Percentiles rank a stretch among this genome's conserved stretches.
Evolutionary conservation across 345 rosid species (phyloP).

Genomic region (Acer campestre): DNA sequence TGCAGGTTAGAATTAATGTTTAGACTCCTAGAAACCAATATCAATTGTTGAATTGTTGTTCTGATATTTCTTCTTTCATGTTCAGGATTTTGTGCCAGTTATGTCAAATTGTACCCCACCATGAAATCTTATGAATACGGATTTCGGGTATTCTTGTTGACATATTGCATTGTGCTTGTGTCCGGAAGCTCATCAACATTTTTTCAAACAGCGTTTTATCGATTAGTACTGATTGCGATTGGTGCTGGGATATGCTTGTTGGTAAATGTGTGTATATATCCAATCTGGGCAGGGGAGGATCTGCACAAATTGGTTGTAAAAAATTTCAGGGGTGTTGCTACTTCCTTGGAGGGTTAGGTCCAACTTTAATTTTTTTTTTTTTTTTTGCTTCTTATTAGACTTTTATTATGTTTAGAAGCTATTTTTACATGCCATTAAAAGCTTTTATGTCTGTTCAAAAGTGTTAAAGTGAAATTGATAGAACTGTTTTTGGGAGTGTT

Average conservation of each 20-base stretch:
- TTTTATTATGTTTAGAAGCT: background rate
- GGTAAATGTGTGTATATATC: constrained; percentile 61
- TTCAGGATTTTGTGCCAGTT: constrained; percentile 68
- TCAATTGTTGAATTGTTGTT: background rate
- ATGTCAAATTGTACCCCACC: constrained; percentile 63
- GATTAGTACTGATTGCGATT: constrained; percentile 58
- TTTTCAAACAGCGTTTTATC: constrained; percentile 54
- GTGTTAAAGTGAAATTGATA: no score
- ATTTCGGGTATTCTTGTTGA: constrained; percentile 83
- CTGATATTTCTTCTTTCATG: constrained; percentile 12
- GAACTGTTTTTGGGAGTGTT: no score
- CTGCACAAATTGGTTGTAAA: constrained; percentile 78
- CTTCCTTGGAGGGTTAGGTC: constrained; percentile 73
- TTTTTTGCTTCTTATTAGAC: background rate
- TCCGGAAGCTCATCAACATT: constrained; percentile 66
- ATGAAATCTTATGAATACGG: constrained; percentile 84
- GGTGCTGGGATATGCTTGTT: constrained; percentile 70
- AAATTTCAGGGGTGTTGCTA: constrained; percentile 74
- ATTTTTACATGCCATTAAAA: no score
- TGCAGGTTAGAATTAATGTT: constrained; percentile 53
- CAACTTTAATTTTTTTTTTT: background rate
- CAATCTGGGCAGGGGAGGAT: constrained; percentile 92
- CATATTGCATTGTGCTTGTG: constrained; percentile 82
- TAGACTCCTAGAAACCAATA: background rate
- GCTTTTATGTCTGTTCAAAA: background rate